Base-by-base conservation (phyloP, 78 protist genomes). In the Dictyostelium intermedium region DNA sequence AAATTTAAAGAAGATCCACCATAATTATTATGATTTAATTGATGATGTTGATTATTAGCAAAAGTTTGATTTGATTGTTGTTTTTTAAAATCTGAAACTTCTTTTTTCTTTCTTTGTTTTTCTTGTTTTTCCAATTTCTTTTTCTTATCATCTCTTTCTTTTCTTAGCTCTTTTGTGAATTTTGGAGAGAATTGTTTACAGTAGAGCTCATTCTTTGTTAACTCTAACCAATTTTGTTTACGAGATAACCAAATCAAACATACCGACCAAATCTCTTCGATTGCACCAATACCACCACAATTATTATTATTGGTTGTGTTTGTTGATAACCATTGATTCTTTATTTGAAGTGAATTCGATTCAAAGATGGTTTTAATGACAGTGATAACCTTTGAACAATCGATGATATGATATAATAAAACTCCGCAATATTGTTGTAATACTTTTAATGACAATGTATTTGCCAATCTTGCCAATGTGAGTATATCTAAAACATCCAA, bases 401-500 rank as follows among this genome's bases (percentile, higher is more conserved):
- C 94, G 34, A 89, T 30, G 5, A 70, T 69, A 25, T 69, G 82
- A 78, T 53, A 89, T 4, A 89, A 43, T 30, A 89, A 41, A 13
- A 89, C 82, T 11, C 47, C 66, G 47, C 60, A 30, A 70, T 89
- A 89, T 14, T 89, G 94, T 32, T 78, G 87, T 2, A 89, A 60
- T 18, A 41, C 37, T 30, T 79, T 77, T 4, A 80, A 50, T 45
- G 70, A 66, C 8, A 89, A 25, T 6, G 82, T 30, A 30, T 89
- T 66, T n/a, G 94, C 79, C 10, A 89, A 34, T 76, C 56, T 89
- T 7, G 87, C 69, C 14, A 89, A 32, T n/a, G 74, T 11, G 8
- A 89, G 18, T n/a, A 89, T 30, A 53, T 89, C 94, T 32, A 69
- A 45, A 37, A 80, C 94, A 41, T 89, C 94, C 56, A 89, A 39